These are phyloP conservation scores for Leccinum aurantiacum DNA, from an alignment of 768 basidiomycete species.

Conservation along the genomic window DNA sequence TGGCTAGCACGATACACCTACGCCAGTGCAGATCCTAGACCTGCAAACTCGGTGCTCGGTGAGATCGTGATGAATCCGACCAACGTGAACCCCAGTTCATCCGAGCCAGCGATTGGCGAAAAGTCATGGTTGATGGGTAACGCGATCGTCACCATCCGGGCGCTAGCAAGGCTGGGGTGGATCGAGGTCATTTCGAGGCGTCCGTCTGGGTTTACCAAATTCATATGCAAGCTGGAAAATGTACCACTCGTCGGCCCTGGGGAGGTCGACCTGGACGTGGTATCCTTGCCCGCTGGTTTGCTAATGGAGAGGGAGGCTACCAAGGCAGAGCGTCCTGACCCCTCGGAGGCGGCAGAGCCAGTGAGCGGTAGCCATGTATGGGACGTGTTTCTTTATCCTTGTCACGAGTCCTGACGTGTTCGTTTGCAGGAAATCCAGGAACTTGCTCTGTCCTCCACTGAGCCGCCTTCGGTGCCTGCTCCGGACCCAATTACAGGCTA, in stretches of 20 bases:
- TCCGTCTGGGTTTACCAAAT: slow-evolving; percentile 84
- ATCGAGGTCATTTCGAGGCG: slow-evolving; percentile 81
- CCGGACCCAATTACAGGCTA: slow-evolving; percentile 82
- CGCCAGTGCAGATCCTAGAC: slow-evolving; percentile 89
- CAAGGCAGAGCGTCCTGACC: slow-evolving; percentile 31
- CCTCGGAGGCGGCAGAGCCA: slow-evolving; percentile 13
- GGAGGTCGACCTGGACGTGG: slow-evolving; percentile 77
- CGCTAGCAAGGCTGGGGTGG: slow-evolving; percentile 78
- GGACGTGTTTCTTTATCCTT: not conserved
- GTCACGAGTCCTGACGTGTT: slow-evolving; percentile 7
- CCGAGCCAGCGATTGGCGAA: slow-evolving; percentile 48
- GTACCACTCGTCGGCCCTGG: slow-evolving; percentile 82
- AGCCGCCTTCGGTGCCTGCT: slow-evolving; percentile 29
- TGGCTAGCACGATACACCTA: slow-evolving; percentile 96
- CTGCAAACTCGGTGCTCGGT: slow-evolving; percentile 73
- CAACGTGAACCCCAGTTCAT: slow-evolving; percentile 24
- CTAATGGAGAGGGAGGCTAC: slow-evolving; percentile 62
- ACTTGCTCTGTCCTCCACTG: slow-evolving; percentile 6
- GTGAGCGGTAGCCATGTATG: slow-evolving; percentile 12
- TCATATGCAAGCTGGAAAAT: slow-evolving; percentile 86
- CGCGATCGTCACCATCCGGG: slow-evolving; percentile 78
- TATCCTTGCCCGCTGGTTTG: slow-evolving; percentile 70
- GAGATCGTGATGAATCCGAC: slow-evolving; percentile 73
- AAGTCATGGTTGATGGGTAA: slow-evolving; percentile 89
- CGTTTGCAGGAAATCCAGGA: slow-evolving; percentile 25